phyloP scores from a whole-genome alignment of 2,329 filamentous ascomycete genomes.

The Penicillium italicum region DNA sequence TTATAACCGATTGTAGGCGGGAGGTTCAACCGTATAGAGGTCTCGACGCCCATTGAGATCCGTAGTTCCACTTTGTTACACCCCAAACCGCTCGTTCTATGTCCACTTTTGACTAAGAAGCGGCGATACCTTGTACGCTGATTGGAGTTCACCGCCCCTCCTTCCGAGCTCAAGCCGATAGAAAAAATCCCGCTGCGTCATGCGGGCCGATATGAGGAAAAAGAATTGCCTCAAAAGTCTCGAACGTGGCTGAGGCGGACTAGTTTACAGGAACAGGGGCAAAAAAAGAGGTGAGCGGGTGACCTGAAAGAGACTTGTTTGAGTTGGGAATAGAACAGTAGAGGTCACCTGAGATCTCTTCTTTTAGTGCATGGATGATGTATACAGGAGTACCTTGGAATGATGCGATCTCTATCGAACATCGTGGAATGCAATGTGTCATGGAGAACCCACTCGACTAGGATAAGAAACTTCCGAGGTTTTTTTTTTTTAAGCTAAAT shows the following conservation, averaged over 20 bases:
- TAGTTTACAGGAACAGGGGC: conserved; percentile 1
- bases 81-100: conserved; percentile 15
- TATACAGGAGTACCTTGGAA: neutral
- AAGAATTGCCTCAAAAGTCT: conserved; percentile 25
- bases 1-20: conserved; percentile 25
- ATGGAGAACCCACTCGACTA: conserved; percentile 9
- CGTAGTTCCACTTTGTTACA: conserved; percentile 9
- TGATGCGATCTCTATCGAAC: conserved; percentile 18
- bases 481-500: conserved; percentile 10
- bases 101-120: conserved; percentile 22
- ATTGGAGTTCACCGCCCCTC: conserved; percentile 23
- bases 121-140: conserved; percentile 15
- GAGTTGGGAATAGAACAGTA: neutral
- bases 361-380: neutral
- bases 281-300: conserved; percentile 3
- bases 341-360: conserved; percentile 5
- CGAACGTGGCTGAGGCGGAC: conserved; percentile 10
- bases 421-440: conserved; percentile 27
- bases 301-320: neutral
- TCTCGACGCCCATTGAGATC: conserved; percentile 20
- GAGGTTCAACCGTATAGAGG: conserved; percentile 5
- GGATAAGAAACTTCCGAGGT: neutral
- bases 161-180: conserved; percentile 19
- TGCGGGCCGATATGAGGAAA: conserved; percentile 21
- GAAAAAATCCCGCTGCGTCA: conserved; percentile 28